Base-by-base conservation (phyloP, 148 eudicot genomes). In the Fagopyrum homotropicum region DNA sequence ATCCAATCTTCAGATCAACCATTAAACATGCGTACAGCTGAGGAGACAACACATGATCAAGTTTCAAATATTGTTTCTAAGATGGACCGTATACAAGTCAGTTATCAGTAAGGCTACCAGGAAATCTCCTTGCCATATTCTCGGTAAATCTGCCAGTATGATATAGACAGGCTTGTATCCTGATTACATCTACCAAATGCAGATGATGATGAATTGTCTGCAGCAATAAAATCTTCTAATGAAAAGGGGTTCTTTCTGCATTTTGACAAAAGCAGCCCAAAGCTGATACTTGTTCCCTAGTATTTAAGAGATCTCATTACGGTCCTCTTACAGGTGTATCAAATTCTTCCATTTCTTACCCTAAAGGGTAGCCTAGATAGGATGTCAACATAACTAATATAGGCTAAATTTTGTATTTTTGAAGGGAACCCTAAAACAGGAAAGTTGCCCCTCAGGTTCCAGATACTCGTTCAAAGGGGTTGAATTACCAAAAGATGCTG, bases 401-500 rank as follows among this genome's bases (percentile, higher is more conserved):
- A 63, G 45, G 69, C 45, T 63, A 15, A 11, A 63, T 63, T 45
- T 63, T 10, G 7, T 63, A 15, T 66, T 14, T 14, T 14, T 40
- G 71, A 3, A 66, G 45, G 46, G 43, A 59, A 66, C 30, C 47
- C 71, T 35, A 66, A 40, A 66, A 40, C 16, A 14, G 71, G 11
- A 66, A 66, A 40, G 16, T 45, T 66, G 12, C n/a, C 71, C 17
- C 45, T 14, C 71, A 66, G 45, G 71, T 43, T 66, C 71, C 71
- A 35, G 69, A 12, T 30, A 22, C 5, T 30, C 45, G 35, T 35
- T 16, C 45, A 63, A 11, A 30, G 45, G 29, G 46, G 47, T 43
- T 66, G 46, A 40, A 40, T 66, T 40, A 66, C 47, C 14, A 66
- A 66, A 35, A 35, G 26, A 64, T 66, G 15, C 47, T 40, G 71